Evolutionary conservation across 2,329 filamentous ascomycete genomes (phyloP).

Genomic region (Aspergillus calidoustus): DNA sequence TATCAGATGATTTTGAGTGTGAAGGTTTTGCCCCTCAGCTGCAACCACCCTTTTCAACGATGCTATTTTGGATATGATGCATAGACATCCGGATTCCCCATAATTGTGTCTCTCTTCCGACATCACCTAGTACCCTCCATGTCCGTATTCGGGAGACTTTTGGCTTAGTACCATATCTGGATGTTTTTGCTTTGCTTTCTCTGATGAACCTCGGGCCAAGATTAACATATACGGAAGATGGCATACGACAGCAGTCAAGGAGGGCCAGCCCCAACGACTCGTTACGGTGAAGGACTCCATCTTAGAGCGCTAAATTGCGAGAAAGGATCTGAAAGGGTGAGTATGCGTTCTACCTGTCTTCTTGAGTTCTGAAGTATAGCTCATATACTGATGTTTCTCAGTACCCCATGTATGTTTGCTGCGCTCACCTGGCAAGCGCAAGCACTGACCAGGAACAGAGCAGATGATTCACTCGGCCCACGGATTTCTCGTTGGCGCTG

Average conservation of each 20-base stretch:
- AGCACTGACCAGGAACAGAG: constrained; percentile 27
- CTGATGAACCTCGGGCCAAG: neutral
- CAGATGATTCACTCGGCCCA: constrained; percentile 36
- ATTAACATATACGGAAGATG: constrained; percentile 23
- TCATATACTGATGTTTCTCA: constrained; percentile 16
- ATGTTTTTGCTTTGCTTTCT: neutral
- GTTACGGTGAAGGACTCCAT: constrained; percentile 31
- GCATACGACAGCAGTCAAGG: constrained; percentile 22
- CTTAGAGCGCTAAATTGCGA: constrained; percentile 39
- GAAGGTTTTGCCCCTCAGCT: constrained; percentile 8
- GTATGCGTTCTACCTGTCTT: constrained; percentile 22
- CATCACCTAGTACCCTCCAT: constrained; percentile 5
- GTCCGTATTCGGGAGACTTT: neutral
- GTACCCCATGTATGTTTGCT: constrained; percentile 26
- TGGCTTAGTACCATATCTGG: neutral
- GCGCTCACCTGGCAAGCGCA: neutral
- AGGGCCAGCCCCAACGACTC: constrained; percentile 13
- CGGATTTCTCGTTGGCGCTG: constrained; percentile 46
- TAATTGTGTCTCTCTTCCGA: constrained; percentile 9
- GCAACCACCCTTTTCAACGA: constrained; percentile 13
- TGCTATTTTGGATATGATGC: constrained; percentile 23
- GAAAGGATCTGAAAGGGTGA: constrained; percentile 38
- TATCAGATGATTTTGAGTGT: constrained; percentile 10
- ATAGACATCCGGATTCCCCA: constrained; percentile 26
- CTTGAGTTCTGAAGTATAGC: neutral